Base-by-base conservation (phyloP, 805 yeast species). In the Nakazawaea peltata region DNA sequence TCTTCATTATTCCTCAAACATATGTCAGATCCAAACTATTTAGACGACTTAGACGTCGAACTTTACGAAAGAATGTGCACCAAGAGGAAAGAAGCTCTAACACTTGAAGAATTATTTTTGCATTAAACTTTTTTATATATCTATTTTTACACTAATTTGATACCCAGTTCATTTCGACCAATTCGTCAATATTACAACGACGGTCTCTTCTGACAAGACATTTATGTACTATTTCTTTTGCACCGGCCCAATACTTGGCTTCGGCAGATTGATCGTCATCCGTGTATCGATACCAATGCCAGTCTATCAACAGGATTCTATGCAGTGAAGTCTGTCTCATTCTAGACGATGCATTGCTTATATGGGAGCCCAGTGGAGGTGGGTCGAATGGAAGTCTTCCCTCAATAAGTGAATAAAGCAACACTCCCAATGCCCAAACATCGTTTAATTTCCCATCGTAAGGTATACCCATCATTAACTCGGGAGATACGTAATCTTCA, bases 401-500 rank as follows among this genome's bases (percentile, higher is more conserved):
- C 49, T 92, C 98, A 47, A 92, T 55, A 19, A 90, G 59, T 1
- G 94, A 75, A 50, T 87, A 92, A 1, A 88, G 58, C n/a, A 88
- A 63, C 3, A 92, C 97, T 2, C 98, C 98, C 8, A 88, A 56
- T 1, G 97, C 85, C 99, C 99, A 92, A 14, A 88, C 66, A 54
- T 92, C 99, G 32, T 92, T 81, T 44, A 84, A 76, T 34, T 82
- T 71, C 10, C 99, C 99, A 49, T 90, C 90, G 51, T 92, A 92
- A 5, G 86, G 81, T 37, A 84, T 66, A 1, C 97, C 97, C 75
- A 92, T 74, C 26, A 92, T 61, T 17, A 92, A 59, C 51, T 92
- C 99, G 0, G 98, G 99, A 0, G 96, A 81, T 5, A 92, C 95
- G 49, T 92, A 92, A 53, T 92, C 98, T 43, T 85, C 96, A 1